Evolutionary conservation across 2,329 filamentous ascomycete genomes (phyloP).

Genomic region (Chaetomium globosum): DNA sequence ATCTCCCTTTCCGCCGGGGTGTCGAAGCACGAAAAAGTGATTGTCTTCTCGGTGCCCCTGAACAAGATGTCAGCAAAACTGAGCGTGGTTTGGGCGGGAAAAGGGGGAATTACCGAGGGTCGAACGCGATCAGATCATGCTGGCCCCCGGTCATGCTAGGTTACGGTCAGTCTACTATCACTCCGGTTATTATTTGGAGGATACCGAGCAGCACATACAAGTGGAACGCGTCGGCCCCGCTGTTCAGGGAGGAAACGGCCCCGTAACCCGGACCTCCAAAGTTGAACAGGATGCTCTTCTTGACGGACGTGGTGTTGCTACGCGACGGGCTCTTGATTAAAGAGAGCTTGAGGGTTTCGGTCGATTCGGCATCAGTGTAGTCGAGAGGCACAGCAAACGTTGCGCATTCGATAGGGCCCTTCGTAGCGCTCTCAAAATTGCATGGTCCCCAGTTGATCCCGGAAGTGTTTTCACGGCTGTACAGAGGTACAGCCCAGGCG

Average conservation of each 20-base stretch:
- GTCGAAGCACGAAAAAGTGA: conserved; percentile 21
- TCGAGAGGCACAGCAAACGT: conserved; percentile 5
- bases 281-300: conserved; percentile 24
- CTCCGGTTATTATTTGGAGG: background rate
- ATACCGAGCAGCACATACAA: background rate
- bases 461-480: background rate
- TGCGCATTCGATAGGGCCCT: conserved; percentile 7
- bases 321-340: conserved; percentile 20
- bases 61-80: background rate
- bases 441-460: conserved; percentile 10
- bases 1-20: background rate
- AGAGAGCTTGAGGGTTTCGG: conserved; percentile 14
- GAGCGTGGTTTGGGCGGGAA: background rate
- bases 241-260: conserved; percentile 6
- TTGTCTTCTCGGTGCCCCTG: conserved; percentile 17
- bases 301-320: background rate
- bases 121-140: conserved; percentile 21
- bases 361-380: conserved; percentile 7
- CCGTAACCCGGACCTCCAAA: conserved; percentile 21
- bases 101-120: conserved; percentile 12
- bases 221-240: conserved; percentile 8
- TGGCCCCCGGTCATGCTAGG: conserved; percentile 20
- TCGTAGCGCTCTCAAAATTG: background rate
- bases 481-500: background rate
- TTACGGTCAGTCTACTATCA: background rate